Percentiles rank a stretch among this genome's conserved stretches.
These are phyloP conservation scores for Triticum timopheevii DNA, from an alignment of 176 grass and related monocot genomes.

Conservation along the genomic window DNA sequence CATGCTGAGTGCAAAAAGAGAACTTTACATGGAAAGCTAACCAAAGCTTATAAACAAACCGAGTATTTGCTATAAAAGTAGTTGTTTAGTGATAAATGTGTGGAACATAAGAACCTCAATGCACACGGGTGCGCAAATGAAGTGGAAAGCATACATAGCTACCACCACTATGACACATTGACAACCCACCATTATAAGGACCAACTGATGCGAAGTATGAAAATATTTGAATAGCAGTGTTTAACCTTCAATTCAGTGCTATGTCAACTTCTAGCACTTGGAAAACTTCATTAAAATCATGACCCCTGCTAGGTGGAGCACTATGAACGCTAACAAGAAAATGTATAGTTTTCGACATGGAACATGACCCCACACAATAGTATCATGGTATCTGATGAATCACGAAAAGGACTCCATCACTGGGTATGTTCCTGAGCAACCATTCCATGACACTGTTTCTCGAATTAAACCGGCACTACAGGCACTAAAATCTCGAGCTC, in stretches of 20 bases:
- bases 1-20: neutral
- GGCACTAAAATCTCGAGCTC: too few relatives aligned
- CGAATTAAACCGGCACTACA: neutral
- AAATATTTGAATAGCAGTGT: neutral
- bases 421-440: neutral
- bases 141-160: neutral
- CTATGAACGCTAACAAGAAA: too few relatives aligned
- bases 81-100: too few relatives aligned
- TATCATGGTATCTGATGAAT: neutral
- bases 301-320: neutral
- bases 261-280: neutral
- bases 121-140: neutral
- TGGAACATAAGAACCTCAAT: too few relatives aligned
- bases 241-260: neutral
- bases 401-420: neutral
- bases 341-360: neutral
- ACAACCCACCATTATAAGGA: neutral
- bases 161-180: neutral
- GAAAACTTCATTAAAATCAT: neutral
- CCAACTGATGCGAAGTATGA: neutral
- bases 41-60: neutral
- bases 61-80: too few relatives aligned
- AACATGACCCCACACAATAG: neutral
- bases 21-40: slow-evolving; percentile 33
- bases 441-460: neutral